These are phyloP conservation scores for Russula foetens DNA, from an alignment of 768 basidiomycete species.

Conservation along the genomic window DNA sequence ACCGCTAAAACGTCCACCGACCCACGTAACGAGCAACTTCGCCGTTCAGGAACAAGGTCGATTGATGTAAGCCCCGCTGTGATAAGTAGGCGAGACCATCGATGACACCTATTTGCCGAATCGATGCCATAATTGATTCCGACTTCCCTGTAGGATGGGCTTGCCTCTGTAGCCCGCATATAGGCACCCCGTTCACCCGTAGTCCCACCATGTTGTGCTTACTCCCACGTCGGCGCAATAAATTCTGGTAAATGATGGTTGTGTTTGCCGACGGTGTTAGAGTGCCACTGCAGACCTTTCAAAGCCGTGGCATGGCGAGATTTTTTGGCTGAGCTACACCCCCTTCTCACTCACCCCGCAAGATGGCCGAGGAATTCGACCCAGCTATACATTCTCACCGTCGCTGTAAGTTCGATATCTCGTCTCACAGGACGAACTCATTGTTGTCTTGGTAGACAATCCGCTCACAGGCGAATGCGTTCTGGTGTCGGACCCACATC, in stretches of 20 bases:
- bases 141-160: not conserved
- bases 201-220: not conserved
- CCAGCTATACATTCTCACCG: constrained; percentile 15
- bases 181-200: not conserved
- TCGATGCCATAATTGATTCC: not conserved
- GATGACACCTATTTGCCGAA: not conserved
- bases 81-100: not conserved
- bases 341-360: not conserved
- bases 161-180: not conserved
- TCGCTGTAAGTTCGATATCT: constrained; percentile 13
- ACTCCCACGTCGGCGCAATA: not conserved
- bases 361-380: constrained; percentile 15
- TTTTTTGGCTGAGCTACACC: not conserved
- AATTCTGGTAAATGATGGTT: not conserved
- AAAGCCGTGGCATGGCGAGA: not conserved
- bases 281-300: not conserved
- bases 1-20: not conserved
- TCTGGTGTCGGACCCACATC: constrained; percentile 76
- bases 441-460: constrained; percentile 49
- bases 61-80: not conserved
- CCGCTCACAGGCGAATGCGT: constrained; percentile 70
- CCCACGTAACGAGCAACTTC: not conserved
- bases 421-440: not conserved
- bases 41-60: not conserved
- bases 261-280: not conserved